Conservation (phyloP, 2,329 filamentous ascomycete species). For the Fonsecaea pedrosoi region DNA sequence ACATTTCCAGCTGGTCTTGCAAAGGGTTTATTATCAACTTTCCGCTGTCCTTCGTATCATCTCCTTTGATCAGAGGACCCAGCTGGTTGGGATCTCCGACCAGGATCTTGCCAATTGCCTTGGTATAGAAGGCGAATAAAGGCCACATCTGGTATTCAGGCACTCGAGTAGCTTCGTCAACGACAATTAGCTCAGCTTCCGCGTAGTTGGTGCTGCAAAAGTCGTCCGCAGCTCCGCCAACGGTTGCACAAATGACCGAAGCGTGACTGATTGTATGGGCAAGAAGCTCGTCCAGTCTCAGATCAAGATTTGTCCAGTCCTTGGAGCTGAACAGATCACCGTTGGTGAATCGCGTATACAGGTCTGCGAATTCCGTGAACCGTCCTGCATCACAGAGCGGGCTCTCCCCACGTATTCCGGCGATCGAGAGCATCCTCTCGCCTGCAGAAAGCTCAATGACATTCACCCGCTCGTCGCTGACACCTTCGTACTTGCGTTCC, state of each 20-base stretch:
- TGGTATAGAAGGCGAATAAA: constrained; percentile 17
- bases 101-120: constrained; percentile 20
- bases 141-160: constrained; percentile 25
- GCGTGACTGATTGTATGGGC: constrained; percentile 16
- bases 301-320: background rate
- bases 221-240: constrained; percentile 19
- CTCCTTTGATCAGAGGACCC: constrained; percentile 4
- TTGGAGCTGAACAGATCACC: background rate
- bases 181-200: constrained; percentile 21
- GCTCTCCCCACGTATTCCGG: constrained; percentile 10
- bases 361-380: background rate
- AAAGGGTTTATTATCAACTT: constrained; percentile 1
- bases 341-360: constrained; percentile 1
- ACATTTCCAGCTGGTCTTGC: constrained; percentile 10
- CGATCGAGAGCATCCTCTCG: constrained; percentile 13
- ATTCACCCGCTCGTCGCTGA: constrained; percentile 19
- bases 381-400: background rate
- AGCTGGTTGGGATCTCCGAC: constrained; percentile 19
- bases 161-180: constrained; percentile 25
- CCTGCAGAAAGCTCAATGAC: constrained; percentile 23
- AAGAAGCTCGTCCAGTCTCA: background rate
- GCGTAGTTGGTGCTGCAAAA: constrained; percentile 3
- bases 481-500: constrained; percentile 11
- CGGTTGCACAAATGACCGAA: constrained; percentile 18
- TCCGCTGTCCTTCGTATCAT: background rate